Base-by-base conservation (phyloP, 1,139 yeast species). In the Yamadazyma membranifaciens region DNA sequence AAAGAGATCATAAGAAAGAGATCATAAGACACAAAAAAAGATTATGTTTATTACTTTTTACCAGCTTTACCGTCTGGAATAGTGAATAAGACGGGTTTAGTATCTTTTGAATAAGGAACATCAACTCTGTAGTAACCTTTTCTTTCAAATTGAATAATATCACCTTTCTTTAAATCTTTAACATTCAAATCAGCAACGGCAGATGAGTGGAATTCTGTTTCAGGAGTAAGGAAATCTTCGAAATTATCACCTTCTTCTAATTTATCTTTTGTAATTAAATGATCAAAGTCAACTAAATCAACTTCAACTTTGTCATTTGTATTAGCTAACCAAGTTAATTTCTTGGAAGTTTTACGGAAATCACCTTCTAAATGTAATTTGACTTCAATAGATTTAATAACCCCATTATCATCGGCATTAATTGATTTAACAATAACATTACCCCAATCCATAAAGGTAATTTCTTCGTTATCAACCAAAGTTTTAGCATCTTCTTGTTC, bases 371-470 rank as follows among this genome's bases (percentile, higher is more conserved):
- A 78, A 65, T 92, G 87, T 56, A 92, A 75, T 56, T 81, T 83
- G 49, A 89, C 97, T 45, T 81, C 87, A 49, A 91, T 69, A 3
- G 82, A 71, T 41, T 73, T 73, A 15, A 48, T 45, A 42, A 84
- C 83, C 33, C 72, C 55, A 41, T 73, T 78, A 42, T 76, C 80
- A 49, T 74, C 83, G 63, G 79, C 83, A 59, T 69, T 67, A 57
- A 91, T 78, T 65, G 81, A 81, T 54, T 86, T 77, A 51, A 91
- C 70, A 51, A 92, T 85, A 42, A 84, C 88, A 60, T 92, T 92
- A 77, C 98, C 98, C 98, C 98, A 92, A 69, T 92, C 98, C 98
- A 92, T 92, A 59, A 92, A 79, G 32, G 98, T 92, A 46, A 91
- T 76, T 71, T 92, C 98, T 69, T 92, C 98, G 45, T 74, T 76